Base-by-base conservation (phyloP, 768 basidiomycete species). In the Hysterangium stoloniferum region DNA sequence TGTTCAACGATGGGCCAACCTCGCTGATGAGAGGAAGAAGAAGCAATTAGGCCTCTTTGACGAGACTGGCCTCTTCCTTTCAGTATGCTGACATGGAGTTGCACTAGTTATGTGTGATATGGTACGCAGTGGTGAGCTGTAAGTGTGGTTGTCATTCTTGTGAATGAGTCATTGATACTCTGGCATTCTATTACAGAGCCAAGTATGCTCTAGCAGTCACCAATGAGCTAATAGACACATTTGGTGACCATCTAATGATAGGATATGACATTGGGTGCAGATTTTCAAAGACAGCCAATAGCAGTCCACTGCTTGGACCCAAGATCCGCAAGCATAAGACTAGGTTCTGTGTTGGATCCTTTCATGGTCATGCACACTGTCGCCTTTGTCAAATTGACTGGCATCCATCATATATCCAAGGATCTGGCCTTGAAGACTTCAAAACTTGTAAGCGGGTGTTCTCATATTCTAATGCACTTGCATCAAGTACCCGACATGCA, bases 31-130 rank as follows among this genome's bases (percentile, higher is more conserved):
- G 27, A 53, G 56, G 2, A 55, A 57, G 29, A 69, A 67, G 54
- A 59, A 55, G 22, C 64, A 63, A 59, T 68, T 63, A 66, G 57
- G 52, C 5, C 56, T 69, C 7, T 73, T 68, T 41, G 53, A 64
- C 1, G 66, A 71, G 58, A 62, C 66, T 0, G 69, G 71, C 0
- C 56, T 70, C 11, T 73, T 74, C 53, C 59, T 65, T 0, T 48
- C 54, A 51, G 59, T 62, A 9, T 71, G 69, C 51, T 56, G 59
- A 2, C 68, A 71, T 61, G 64, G 66, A 2, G 56, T 66, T 1
- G 49, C 65, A 2, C 45, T 66, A 1, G 58, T 58, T 43, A 34
- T 68, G 0, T 49, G 51, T 0, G 68, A 71, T 47, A 67, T 70
- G 66, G 40, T 68, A 4, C 32, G 36, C 7, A 67, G 64, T 46